Base-by-base conservation (phyloP, 345 rosid genomes). In the Gossypium mustelinum region DNA sequence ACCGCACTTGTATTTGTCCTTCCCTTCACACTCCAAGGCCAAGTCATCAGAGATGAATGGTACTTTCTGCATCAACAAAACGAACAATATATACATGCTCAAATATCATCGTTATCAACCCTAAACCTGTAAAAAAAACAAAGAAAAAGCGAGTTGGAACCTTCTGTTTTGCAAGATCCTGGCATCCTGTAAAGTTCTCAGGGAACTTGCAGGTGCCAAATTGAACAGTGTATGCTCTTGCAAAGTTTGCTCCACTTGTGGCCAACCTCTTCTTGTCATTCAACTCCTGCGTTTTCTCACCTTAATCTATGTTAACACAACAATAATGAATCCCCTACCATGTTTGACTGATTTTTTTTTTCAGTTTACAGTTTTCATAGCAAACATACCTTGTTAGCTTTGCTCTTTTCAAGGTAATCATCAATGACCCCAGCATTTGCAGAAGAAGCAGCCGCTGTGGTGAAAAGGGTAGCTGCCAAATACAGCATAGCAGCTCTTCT, bases 101-200 rank as follows among this genome's bases (percentile, higher is more conserved):
- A 22, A 54, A 78, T 63, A 24, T 76, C 54, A 68, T n/a, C 9
- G 8, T 56, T 11, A 56, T 61, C 34, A 71, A 20, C 43, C 60
- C 10, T 1, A 74, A 62, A 12, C 13, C 12, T n/a, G 17, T 71
- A 11, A 16, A 3, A 3, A 52, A n/a, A 29, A 14, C 22, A 17
- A 56, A 51, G 62, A 57, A 3, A 17, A n/a, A 1, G n/a, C 45
- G 29, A 60, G 27, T 18, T 34, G 24, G 62, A 47, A 95, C 99
- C 98, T 95, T 89, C 84, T 89, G 98, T 88, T 95, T 90, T 81
- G 99, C 98, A 75, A 93, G 99, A 85, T 91, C 99, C 81, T 95
- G 99, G 88, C 97, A 93, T 34, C 98, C 99, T 8, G 99, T 93
- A 85, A 95, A 95, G 87, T 95, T 93, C 81, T 93, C 94, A 3